Conservation (phyloP, 2,329 filamentous ascomycete species). For the Curvularia sp. region DNA sequence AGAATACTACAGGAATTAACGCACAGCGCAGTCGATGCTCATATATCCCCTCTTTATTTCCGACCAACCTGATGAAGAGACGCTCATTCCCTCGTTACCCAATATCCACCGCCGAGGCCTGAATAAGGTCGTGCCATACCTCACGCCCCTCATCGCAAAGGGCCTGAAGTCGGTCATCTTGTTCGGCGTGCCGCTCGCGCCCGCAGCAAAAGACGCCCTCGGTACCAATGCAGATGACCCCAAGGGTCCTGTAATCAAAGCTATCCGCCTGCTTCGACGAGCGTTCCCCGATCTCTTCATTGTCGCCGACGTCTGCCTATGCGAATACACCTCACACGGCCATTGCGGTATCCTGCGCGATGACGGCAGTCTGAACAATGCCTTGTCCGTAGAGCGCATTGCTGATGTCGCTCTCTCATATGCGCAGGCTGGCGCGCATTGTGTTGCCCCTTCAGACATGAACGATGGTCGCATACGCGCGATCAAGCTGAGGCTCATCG, state of each 20-base stretch:
- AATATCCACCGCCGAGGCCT: slow-evolving; percentile 88
- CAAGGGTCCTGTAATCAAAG: slow-evolving; percentile 85
- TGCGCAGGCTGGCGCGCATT: slow-evolving; percentile 93
- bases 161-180: slow-evolving; percentile 92
- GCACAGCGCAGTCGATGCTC: slow-evolving; percentile 79
- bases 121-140: slow-evolving; percentile 83
- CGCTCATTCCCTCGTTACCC: slow-evolving; percentile 86
- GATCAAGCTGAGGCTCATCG: slow-evolving; percentile 97
- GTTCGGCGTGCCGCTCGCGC: slow-evolving; percentile 87
- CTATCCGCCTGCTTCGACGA: slow-evolving; percentile 82
- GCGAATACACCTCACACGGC: slow-evolving; percentile 97
- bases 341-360: slow-evolving; percentile 96
- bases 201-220: slow-evolving; percentile 84
- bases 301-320: slow-evolving; percentile 91
- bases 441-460: slow-evolving; percentile 97
- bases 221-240: slow-evolving; percentile 94
- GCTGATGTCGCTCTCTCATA: slow-evolving; percentile 98
- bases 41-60: slow-evolving; percentile 98
- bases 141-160: slow-evolving; percentile 86
- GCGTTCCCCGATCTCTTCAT: slow-evolving; percentile 92
- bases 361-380: slow-evolving; percentile 91
- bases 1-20: slow-evolving; percentile 27
- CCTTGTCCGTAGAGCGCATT: slow-evolving; percentile 90
- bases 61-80: slow-evolving; percentile 91
- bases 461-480: slow-evolving; percentile 97